Evolutionary conservation across 805 yeast species (phyloP), one percentile per base, ranked within the genome.

Genomic region (Myxozyma nipponensis): DNA sequence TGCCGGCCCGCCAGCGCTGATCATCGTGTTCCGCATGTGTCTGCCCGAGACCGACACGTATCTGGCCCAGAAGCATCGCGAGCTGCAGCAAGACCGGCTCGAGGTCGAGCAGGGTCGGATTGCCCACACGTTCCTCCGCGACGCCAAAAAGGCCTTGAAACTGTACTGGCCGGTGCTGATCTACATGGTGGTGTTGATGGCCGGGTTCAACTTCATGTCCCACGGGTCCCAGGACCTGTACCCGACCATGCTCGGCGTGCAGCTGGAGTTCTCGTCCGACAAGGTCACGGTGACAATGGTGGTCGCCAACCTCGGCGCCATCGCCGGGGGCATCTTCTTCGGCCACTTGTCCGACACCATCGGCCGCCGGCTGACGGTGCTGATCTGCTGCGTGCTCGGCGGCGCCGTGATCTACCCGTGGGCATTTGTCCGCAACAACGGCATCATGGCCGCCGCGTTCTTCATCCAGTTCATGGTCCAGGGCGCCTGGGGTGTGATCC

Each of bases 181-280:
- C 40, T 84, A 81, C 65, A 66, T 78, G 56, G 76, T 84, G 36
- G 62, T 83, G 10, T 68, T 82, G 63, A 77, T 83, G 82, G 75
- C 84, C 18, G 85, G 83, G 18, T 79, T 82, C 72, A 83, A 83
- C 67, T 84, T 82, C 69, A 75, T 77, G 69, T 77, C 86, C 6
- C 91, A 84, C 59, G 87, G 86, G 1, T 78, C 87, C 4, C 89
- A 84, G 67, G 91, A 84, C 65, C 69, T 84, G 62, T 81, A 76
- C 66, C 86, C 88, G 35, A 81, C 86, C 1, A 70, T 81, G 69
- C 69, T 84, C 44, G 70, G 72, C 23, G 72, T 71, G 21, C 87
- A 83, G 63, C 70, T 78, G 26, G 70, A 64, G 9, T 73, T 74
- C 55, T 62, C 74, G 23, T 57, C 63, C 2, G 69, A 83, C 62